Evolutionary conservation across 2,329 filamentous ascomycete genomes (phyloP), one percentile per base, ranked within the genome.

Genomic region (Fusarium setosum): DNA sequence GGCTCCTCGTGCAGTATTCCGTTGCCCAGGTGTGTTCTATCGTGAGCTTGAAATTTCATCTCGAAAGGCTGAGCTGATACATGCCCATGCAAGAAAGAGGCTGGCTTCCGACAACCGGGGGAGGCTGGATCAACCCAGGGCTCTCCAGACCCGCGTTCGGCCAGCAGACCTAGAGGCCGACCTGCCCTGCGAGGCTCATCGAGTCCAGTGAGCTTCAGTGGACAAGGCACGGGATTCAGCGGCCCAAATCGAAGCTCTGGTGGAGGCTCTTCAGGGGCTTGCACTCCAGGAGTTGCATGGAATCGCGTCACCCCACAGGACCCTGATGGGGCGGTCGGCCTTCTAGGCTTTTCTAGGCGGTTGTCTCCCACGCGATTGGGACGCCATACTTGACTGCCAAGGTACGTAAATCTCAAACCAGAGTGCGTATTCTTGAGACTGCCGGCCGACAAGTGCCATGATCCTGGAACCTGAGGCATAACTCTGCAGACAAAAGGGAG

Each of bases 351-450:
- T 42, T 48, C 57, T 48, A 58, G 56, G 50, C 47, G 53, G 47
- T 11, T 32, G 29, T 47, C 48, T 44, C 29, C 50, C 41, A 48
- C 17, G 20, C 31, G 12, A 47, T 31, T 61, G 56, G 59, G 32
- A 47, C 40, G 51, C 41, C 44, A 21, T 47, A 15, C 41, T 17
- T 59, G 59, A 44, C 41, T 45, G 62, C 20, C 48, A 17, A 20
- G 40, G 38, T 70, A 61, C 70, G 70, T 72, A 72, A 69, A 61
- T 64, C 2, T 71, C 53, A 66, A 51, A 67, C 68, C 44, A 23
- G 29, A 21, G n/a, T 72, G 62, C 70, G 70, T 70, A 72, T 38
- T 60, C 37, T 23, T 52, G 41, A 44, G 67, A 62, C 52, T 34
- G 40, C 0, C 3, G 1, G 8, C 35, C n/a, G n/a, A 48, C 52